Percentiles rank a stretch among this genome's conserved stretches.
Conservation (phyloP, 768 basidiomycete species). For the Podaxis mareebaensis region DNA sequence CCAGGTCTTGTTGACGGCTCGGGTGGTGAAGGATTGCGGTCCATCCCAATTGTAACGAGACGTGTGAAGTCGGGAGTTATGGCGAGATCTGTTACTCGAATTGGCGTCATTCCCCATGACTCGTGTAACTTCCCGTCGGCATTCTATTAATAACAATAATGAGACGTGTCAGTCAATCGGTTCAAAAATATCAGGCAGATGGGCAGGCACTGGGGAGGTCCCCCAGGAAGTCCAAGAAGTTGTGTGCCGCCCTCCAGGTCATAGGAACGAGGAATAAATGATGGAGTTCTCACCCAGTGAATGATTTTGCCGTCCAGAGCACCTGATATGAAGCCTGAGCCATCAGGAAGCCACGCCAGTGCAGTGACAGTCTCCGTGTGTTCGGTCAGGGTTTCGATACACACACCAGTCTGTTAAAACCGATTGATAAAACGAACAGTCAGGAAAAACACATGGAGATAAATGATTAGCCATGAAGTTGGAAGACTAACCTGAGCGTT, state of each 20-base stretch:
- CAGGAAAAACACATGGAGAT: background rate
- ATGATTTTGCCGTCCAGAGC: constrained; percentile 83
- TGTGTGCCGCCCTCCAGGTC: background rate
- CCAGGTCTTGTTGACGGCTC: constrained; percentile 9
- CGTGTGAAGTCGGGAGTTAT: constrained; percentile 83
- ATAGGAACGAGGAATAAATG: constrained; percentile 14
- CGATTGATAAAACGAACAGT: constrained; percentile 11
- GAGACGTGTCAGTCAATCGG: constrained; percentile 15
- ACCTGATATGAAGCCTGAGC: constrained; percentile 86
- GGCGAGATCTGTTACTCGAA: constrained; percentile 86
- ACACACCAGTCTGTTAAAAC: constrained; percentile 65
- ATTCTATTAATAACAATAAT: constrained; percentile 47
- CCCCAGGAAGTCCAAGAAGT: background rate
- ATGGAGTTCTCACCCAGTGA: constrained; percentile 65
- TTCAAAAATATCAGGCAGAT: background rate
- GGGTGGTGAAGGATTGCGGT: constrained; percentile 22
- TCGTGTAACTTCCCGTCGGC: constrained; percentile 71
- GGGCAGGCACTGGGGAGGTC: background rate
- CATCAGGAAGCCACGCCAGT: constrained; percentile 86
- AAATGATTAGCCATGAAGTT: too few relatives aligned
- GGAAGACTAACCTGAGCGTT: constrained; percentile 71
- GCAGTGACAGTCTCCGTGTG: constrained; percentile 86
- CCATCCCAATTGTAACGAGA: constrained; percentile 84
- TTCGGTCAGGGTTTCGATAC: constrained; percentile 61
- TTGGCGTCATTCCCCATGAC: constrained; percentile 66